Conservation (phyloP, 2,329 filamentous ascomycete genomes). For the Immersiporthe knoxdaviesiana region DNA sequence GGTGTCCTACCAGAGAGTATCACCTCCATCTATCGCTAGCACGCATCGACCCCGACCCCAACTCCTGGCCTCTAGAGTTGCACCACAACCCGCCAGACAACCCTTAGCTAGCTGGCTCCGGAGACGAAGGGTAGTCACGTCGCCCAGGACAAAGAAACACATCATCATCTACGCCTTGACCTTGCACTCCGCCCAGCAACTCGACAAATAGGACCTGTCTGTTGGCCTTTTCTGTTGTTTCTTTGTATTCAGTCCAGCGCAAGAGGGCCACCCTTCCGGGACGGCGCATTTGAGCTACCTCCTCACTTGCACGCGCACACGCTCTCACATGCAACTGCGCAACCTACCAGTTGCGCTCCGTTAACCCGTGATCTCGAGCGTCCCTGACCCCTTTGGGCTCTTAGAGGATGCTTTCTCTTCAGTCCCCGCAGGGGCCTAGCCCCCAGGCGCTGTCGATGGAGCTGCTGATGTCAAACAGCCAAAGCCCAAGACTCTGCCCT, state of each 20-base stretch:
- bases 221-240: too few species aligned
- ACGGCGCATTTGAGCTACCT: constrained; percentile 14
- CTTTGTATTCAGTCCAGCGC: constrained; percentile 13
- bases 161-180: constrained; percentile 12
- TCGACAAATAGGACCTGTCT: constrained; percentile 9
- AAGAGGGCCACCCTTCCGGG: not conserved
- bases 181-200: constrained; percentile 13
- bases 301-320: not conserved
- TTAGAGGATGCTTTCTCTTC: constrained; percentile 53
- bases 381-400: constrained; percentile 8
- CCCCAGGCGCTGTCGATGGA: constrained; percentile 47
- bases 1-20: constrained; percentile 19
- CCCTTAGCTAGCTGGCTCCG: not conserved
- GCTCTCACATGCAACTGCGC: constrained; percentile 6
- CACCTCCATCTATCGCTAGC: constrained; percentile 17
- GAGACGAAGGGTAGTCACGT: constrained; percentile 17
- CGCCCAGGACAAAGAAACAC: constrained; percentile 16
- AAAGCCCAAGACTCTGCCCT: constrained; percentile 65
- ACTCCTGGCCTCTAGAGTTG: constrained; percentile 7
- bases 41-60: constrained; percentile 11
- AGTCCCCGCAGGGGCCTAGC: constrained; percentile 54
- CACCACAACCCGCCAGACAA: not conserved
- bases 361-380: constrained; percentile 15
- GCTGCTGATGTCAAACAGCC: constrained; percentile 57
- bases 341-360: constrained; percentile 22